Conservation (phyloP, 805 yeast genomes). For the Metahyphopichia silvanorum region DNA sequence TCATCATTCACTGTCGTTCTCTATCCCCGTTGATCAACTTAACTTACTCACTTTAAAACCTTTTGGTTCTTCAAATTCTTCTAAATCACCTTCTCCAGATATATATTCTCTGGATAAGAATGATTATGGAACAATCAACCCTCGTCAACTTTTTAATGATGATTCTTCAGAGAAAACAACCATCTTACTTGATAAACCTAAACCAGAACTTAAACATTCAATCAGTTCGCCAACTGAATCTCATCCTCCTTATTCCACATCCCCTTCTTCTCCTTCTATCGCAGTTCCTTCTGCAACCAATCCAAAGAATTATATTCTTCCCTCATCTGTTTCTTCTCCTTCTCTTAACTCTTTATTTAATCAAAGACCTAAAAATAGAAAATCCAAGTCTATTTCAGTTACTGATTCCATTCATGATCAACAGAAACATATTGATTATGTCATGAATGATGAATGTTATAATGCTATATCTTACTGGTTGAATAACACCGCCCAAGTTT, state of each 20-base stretch:
- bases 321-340: conserved; percentile 15
- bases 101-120: conserved; percentile 1
- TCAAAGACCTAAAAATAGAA: neutral
- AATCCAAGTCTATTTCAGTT: neutral
- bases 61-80: conserved; percentile 5
- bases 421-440: conserved; percentile 10
- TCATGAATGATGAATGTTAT: conserved; percentile 39
- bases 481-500: conserved; percentile 17
- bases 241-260: conserved; percentile 1
- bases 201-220: too few relatives aligned
- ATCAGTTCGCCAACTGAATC: neutral
- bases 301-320: conserved; percentile 7
- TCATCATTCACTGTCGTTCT: conserved; percentile 4
- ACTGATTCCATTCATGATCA: conserved; percentile 2
- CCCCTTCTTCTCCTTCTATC: neutral
- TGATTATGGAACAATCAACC: conserved; percentile 30
- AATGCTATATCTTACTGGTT: conserved; percentile 37
- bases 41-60: conserved; percentile 17
- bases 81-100: conserved; percentile 16
- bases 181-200: neutral
- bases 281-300: neutral
- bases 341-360: conserved; percentile 11
- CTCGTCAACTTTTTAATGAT: conserved; percentile 23
- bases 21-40: conserved; percentile 21
- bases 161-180: too few relatives aligned